Evolutionary conservation across 345 rosid genomes (phyloP).

Genomic region (Lepidium africanum): DNA sequence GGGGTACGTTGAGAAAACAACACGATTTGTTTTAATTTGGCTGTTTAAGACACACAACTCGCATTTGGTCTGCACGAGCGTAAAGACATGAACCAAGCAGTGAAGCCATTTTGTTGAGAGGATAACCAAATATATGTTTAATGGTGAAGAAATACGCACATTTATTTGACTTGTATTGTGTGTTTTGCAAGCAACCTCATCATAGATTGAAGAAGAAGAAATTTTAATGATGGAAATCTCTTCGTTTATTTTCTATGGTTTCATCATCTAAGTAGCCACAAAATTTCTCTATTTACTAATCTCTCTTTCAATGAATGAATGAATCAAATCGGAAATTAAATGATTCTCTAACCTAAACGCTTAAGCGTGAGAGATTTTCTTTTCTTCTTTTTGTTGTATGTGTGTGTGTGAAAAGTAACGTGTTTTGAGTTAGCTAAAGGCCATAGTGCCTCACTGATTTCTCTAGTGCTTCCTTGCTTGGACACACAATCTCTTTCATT

Average conservation of each 20-base stretch:
- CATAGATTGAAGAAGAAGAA: not conserved
- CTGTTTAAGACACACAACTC: constrained; percentile 5
- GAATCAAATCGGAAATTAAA: constrained; percentile 7
- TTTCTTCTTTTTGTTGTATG: not conserved
- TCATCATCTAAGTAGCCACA: constrained; percentile 3
- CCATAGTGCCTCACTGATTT: constrained; percentile 94
- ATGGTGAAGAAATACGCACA: not conserved
- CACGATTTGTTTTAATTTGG: not conserved
- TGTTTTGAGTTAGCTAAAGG: constrained; percentile 42
- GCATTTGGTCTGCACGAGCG: not conserved
- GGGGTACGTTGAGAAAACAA: constrained; percentile 8
- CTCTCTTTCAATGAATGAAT: constrained; percentile 8
- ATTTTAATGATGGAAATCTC: constrained; percentile 2
- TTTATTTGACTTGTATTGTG: not conserved
- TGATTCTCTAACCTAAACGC: constrained; percentile 17
- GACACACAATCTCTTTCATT: constrained; percentile 88
- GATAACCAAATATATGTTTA: not conserved
- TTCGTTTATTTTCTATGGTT: constrained; percentile 17
- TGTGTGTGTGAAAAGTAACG: not conserved
- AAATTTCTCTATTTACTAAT: constrained; percentile 13
- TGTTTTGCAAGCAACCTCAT: constrained; percentile 3
- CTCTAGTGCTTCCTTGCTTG: constrained; percentile 80
- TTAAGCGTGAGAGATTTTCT: not conserved
- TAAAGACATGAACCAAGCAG: not conserved
- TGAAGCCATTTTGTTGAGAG: not conserved